These are phyloP conservation scores for Mortierella sp. DNA, from an alignment of 371 early-diverging fungal genomes.

Conservation along the genomic window DNA sequence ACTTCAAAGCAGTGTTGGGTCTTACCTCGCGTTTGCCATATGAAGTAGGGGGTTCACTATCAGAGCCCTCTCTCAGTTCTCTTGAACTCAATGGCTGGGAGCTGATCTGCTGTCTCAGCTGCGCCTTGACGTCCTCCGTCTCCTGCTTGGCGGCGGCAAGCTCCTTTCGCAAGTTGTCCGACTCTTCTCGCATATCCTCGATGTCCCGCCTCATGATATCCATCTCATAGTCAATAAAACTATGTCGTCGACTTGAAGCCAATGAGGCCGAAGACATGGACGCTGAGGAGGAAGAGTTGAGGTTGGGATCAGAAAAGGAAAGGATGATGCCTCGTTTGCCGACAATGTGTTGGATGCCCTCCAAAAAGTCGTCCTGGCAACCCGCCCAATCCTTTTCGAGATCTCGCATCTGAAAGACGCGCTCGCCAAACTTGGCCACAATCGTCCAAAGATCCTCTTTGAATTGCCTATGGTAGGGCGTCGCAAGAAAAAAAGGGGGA, in stretches of 20 bases:
- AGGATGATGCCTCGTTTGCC: constrained; percentile 62
- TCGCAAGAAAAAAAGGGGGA: not conserved
- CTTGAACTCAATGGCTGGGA: constrained; percentile 17
- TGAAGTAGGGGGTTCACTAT: constrained; percentile 29
- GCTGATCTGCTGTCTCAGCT: constrained; percentile 23
- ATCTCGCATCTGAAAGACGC: constrained; percentile 47
- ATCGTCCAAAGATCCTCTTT: constrained; percentile 61
- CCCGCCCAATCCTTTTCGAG: constrained; percentile 55
- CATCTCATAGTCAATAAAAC: constrained; percentile 53
- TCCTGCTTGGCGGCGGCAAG: constrained; percentile 31
- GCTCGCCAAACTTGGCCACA: constrained; percentile 59
- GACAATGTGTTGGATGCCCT: constrained; percentile 66
- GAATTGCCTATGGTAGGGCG: constrained; percentile 38
- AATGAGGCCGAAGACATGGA: constrained; percentile 44
- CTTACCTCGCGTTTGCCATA: constrained; percentile 52
- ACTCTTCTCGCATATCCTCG: constrained; percentile 47
- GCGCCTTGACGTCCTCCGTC: constrained; percentile 44
- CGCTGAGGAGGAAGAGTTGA: constrained; percentile 27
- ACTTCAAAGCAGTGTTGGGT: not conserved
- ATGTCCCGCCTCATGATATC: constrained; percentile 45
- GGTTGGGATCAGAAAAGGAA: constrained; percentile 27
- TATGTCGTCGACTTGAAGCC: constrained; percentile 50
- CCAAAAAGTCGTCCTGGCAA: constrained; percentile 56
- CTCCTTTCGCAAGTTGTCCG: constrained; percentile 32
- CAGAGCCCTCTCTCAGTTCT: constrained; percentile 28